These are phyloP conservation scores for Yamadazyma laniorum DNA, from an alignment of 805 yeast genomes.

Conservation along the genomic window DNA sequence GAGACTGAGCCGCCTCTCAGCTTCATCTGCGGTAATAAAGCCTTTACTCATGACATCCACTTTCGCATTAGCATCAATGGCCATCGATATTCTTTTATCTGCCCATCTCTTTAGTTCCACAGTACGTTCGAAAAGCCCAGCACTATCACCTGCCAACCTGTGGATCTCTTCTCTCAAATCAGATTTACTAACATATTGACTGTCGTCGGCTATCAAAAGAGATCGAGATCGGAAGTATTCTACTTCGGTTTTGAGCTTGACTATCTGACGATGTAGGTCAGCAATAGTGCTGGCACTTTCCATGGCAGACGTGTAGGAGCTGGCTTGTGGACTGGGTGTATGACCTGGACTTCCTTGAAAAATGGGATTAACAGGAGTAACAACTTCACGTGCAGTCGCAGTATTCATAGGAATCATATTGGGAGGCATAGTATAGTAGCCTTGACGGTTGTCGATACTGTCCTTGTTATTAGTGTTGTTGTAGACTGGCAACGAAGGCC, in stretches of 20 bases:
- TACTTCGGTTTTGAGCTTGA: slow-evolving; percentile 17
- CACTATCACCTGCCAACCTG: slow-evolving; percentile 31
- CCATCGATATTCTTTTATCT: slow-evolving; percentile 37
- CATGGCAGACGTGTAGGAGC: slow-evolving; percentile 7
- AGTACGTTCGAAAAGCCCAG: slow-evolving; percentile 40
- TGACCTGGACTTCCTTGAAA: background rate
- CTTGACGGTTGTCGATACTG: background rate
- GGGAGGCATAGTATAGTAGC: background rate
- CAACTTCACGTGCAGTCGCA: background rate
- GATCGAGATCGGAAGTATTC: slow-evolving; percentile 5
- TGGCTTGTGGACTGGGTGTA: background rate
- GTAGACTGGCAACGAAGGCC: background rate
- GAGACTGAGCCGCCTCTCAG: slow-evolving; percentile 48
- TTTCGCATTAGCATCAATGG: slow-evolving; percentile 20
- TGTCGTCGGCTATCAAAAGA: slow-evolving; percentile 8
- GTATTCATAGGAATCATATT: background rate
- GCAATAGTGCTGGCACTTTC: slow-evolving; percentile 17
- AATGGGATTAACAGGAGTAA: background rate
- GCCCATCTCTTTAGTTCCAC: slow-evolving; percentile 46
- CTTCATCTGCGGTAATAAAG: slow-evolving; percentile 57
- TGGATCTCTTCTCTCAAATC: slow-evolving; percentile 44
- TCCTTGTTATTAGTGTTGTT: background rate
- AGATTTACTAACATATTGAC: slow-evolving; percentile 28
- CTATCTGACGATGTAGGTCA: slow-evolving; percentile 22
- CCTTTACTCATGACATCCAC: slow-evolving; percentile 59